A percentile compares a stretch with the other conserved stretches of the same genome.
These are phyloP conservation scores for Cytospora chrysosperma DNA, from an alignment of 2,329 filamentous ascomycete genomes.

Conservation along the genomic window DNA sequence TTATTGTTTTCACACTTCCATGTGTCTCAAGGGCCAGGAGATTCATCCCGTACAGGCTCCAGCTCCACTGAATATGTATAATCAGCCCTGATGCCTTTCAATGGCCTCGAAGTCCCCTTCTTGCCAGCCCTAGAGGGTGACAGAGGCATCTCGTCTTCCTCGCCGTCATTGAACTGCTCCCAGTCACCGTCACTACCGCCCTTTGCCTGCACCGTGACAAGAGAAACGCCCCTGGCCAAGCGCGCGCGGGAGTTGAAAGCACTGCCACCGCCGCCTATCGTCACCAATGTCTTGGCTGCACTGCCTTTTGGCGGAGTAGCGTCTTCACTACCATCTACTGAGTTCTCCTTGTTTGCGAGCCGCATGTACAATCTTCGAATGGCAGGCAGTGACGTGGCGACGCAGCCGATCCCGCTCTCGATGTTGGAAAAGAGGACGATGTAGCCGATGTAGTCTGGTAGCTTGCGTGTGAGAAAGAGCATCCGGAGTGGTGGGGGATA, in stretches of 20 bases:
- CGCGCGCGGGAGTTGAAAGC: not conserved
- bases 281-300: not conserved
- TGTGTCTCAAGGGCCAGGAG: not conserved
- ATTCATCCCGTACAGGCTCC: not conserved
- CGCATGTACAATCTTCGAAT: conserved; percentile 9
- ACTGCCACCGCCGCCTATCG: conserved; percentile 10
- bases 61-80: not conserved
- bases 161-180: conserved; percentile 1
- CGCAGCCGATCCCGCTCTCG: conserved; percentile 23
- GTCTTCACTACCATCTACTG: not conserved
- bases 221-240: not conserved
- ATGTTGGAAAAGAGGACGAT: conserved; percentile 29
- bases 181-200: conserved; percentile 7
- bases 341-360: not conserved
- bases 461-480: not conserved
- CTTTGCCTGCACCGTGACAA: not conserved
- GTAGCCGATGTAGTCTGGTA: conserved; percentile 27
- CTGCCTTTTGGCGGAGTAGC: not conserved
- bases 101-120: not conserved
- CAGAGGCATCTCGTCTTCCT: conserved; percentile 4
- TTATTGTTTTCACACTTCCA: not conserved
- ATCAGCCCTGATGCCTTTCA: not conserved
- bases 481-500: no score
- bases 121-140: not conserved
- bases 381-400: conserved; percentile 17